phyloP scores from a whole-genome alignment of 495 filamentous ascomycete species.

The Aspergillus biplanus region DNA sequence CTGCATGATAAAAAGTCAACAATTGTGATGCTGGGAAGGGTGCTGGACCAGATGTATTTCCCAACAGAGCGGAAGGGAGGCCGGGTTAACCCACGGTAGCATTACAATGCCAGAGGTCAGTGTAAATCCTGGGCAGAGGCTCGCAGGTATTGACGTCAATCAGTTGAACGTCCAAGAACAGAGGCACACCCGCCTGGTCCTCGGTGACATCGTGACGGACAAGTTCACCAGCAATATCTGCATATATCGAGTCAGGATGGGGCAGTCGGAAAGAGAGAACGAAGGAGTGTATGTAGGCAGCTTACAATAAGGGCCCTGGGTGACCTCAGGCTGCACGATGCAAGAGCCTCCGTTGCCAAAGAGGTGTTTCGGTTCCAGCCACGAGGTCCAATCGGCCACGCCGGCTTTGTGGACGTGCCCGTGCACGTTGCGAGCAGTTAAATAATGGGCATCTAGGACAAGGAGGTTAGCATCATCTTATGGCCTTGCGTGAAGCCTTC shows the following conservation, averaged over 20 bases:
- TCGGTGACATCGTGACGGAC: slow-evolving; percentile 60
- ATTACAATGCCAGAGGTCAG: slow-evolving; percentile 64
- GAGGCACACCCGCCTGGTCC: slow-evolving; percentile 54
- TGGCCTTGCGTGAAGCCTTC: background rate
- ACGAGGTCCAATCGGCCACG: slow-evolving; percentile 20
- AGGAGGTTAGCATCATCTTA: slow-evolving; percentile 9
- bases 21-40: background rate
- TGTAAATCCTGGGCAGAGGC: slow-evolving; percentile 53
- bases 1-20: background rate
- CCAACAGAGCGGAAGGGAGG: too few species aligned
- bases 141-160: slow-evolving; percentile 61
- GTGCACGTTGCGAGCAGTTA: slow-evolving; percentile 47
- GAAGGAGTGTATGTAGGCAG: background rate
- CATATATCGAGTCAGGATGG: background rate
- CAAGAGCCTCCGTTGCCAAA: slow-evolving; percentile 55
- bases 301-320: slow-evolving; percentile 57
- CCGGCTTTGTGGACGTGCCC: slow-evolving; percentile 47
- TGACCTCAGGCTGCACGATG: slow-evolving; percentile 55
- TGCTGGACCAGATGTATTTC: background rate
- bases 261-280: background rate
- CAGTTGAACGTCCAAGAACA: slow-evolving; percentile 62
- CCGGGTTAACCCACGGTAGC: slow-evolving; percentile 18
- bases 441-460: slow-evolving; percentile 24
- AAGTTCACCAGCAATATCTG: slow-evolving; percentile 49
- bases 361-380: slow-evolving; percentile 44